These are phyloP conservation scores for Marchantia polymorpha DNA, from an alignment of 225 moss, liverwort and hornwort species.

Conservation along the genomic window DNA sequence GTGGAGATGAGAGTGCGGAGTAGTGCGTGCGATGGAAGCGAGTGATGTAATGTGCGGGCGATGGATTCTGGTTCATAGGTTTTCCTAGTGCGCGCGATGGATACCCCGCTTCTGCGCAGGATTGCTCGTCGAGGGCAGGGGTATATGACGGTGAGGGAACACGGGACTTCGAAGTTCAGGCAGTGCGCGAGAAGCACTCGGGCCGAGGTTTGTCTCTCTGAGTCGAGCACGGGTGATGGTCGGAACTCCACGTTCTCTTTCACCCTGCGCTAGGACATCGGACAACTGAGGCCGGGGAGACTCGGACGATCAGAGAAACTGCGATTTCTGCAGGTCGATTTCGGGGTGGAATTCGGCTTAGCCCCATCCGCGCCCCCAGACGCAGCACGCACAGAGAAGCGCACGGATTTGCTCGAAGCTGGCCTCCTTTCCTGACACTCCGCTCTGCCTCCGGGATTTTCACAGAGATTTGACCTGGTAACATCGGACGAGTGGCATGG, in stretches of 20 bases:
- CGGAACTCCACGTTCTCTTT: too few species aligned
- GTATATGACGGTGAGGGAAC: not conserved
- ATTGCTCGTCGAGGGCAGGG: not conserved
- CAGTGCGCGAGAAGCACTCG: not conserved
- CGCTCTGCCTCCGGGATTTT: not conserved
- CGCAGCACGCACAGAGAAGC: not conserved
- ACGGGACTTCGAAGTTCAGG: not conserved
- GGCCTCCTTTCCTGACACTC: not conserved
- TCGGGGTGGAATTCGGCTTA: not conserved
- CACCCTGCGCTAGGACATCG: not conserved
- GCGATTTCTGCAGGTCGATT: not conserved
- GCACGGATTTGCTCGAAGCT: not conserved
- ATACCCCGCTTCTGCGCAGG: too few species aligned
- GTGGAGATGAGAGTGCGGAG: not conserved
- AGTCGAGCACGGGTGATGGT: not conserved
- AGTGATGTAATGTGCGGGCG: not conserved
- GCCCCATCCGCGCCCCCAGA: too few species aligned
- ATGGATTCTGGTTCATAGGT: not conserved
- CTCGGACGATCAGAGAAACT: not conserved
- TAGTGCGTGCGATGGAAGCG: conserved; percentile 1
- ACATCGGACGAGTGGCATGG: conserved; percentile 3
- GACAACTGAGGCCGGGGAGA: too few species aligned
- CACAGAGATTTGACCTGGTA: not conserved
- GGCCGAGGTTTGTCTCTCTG: not conserved
- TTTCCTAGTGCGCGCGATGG: not conserved